phyloP scores from a whole-genome alignment of 2,329 filamentous ascomycete genomes.

The Fusarium compactum region DNA sequence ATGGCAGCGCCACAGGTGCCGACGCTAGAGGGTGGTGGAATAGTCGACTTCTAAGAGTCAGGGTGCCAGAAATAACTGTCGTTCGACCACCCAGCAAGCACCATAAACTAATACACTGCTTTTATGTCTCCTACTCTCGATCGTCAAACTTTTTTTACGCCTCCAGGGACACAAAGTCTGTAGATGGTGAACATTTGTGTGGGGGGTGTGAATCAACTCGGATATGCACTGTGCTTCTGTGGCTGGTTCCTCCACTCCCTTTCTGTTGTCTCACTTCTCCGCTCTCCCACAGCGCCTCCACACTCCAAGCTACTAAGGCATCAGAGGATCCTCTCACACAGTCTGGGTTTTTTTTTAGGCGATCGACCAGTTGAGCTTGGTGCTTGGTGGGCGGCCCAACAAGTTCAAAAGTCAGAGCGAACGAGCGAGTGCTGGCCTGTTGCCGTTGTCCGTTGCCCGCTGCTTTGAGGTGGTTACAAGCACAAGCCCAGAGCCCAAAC shows the following conservation, averaged over 20 bases:
- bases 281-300: slow-evolving; percentile 42
- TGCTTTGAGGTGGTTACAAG: slow-evolving; percentile 29
- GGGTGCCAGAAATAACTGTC: background rate
- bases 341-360: slow-evolving; percentile 42
- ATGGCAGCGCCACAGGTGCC: slow-evolving; percentile 33
- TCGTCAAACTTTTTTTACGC: background rate
- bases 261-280: slow-evolving; percentile 45
- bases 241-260: slow-evolving; percentile 32
- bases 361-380: slow-evolving; percentile 47
- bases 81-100: background rate
- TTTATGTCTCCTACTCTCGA: background rate
- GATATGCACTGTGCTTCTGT: slow-evolving; percentile 31
- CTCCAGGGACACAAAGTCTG: background rate
- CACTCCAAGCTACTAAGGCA: slow-evolving; percentile 29
- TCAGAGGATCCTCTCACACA: slow-evolving; percentile 41
- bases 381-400: slow-evolving; percentile 49
- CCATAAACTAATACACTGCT: background rate
- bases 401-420: slow-evolving; percentile 42
- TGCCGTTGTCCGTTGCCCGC: slow-evolving; percentile 19
- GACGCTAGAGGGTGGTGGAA: background rate
- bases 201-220: background rate
- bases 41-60: background rate
- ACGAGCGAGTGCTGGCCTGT: background rate
- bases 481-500: slow-evolving; percentile 30
- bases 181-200: slow-evolving; percentile 1